Percentiles rank a stretch among this genome's conserved stretches.
Conservation (phyloP, 1,284 basidiomycete genomes). For the Schizophyllum commune region DNA sequence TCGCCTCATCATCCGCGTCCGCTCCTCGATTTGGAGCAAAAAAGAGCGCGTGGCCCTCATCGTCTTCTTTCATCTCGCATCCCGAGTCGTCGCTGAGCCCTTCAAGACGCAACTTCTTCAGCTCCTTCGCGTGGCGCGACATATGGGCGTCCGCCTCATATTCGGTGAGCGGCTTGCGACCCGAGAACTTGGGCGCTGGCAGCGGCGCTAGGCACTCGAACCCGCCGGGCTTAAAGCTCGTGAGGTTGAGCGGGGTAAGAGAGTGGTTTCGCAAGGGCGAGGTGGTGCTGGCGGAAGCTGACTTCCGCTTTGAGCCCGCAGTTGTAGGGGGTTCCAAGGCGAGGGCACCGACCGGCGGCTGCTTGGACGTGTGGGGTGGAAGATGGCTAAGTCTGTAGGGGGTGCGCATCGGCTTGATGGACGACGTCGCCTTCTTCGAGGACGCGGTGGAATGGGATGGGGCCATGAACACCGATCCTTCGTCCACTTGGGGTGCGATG, state of each 20-base stretch:
- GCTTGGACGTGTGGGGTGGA: conserved; percentile 12
- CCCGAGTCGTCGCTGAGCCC: conserved; percentile 40
- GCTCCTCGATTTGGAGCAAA: neutral
- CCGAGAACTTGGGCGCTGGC: conserved; percentile 46
- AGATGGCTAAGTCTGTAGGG: neutral
- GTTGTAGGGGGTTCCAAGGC: conserved; percentile 23
- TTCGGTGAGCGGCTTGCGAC: conserved; percentile 47
- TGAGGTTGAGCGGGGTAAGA: conserved; percentile 34
- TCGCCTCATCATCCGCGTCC: conserved; percentile 49
- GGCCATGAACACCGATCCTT: conserved; percentile 45
- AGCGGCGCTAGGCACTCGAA: conserved; percentile 64
- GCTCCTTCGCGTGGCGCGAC: conserved; percentile 53
- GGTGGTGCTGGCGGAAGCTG: conserved; percentile 19
- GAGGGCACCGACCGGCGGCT: conserved; percentile 12
- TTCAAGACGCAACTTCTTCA: conserved; percentile 55
- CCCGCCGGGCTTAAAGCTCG: conserved; percentile 27
- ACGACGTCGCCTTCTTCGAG: conserved; percentile 12
- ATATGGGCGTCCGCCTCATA: conserved; percentile 59
- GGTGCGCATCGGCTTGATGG: conserved; percentile 12
- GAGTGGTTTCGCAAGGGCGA: conserved; percentile 20
- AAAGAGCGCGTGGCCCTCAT: conserved; percentile 16
- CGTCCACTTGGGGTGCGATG: conserved; percentile 45
- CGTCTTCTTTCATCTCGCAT: conserved; percentile 21
- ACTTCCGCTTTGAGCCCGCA: conserved; percentile 60
- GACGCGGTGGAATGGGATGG: conserved; percentile 29